These are phyloP conservation scores for Corrigiola litoralis DNA, from an alignment of 179 eudicot species.

Conservation along the genomic window DNA sequence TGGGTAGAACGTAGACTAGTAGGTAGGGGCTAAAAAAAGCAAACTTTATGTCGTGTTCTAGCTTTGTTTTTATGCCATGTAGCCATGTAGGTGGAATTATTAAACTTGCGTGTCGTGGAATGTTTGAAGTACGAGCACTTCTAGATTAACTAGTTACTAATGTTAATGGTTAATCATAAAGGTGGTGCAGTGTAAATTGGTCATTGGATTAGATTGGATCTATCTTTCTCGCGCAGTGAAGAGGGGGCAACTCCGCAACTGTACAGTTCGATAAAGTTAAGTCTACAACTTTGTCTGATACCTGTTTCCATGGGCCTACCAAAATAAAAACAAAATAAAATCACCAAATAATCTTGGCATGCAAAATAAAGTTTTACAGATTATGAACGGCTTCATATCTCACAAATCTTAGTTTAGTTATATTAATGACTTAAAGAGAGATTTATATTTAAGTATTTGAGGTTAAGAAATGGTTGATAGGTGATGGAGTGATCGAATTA, in stretches of 20 bases:
- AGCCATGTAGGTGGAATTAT: not conserved
- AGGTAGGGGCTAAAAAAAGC: not conserved
- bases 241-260: not conserved
- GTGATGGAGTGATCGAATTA: no score
- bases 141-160: not conserved
- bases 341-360: no score
- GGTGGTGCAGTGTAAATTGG: not conserved
- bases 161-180: not conserved
- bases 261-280: constrained; percentile 5
- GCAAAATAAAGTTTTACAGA: no score
- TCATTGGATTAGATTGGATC: not conserved
- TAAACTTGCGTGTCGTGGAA: not conserved
- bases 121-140: constrained; percentile 1
- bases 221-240: constrained; percentile 7
- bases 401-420: no score
- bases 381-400: no score
- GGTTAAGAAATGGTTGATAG: no score
- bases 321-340: no score
- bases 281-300: no score
- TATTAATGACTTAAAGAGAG: no score
- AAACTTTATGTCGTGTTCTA: not conserved
- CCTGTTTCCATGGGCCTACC: no score
- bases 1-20: not conserved
- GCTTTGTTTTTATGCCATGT: not conserved
- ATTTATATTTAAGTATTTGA: no score